phyloP scores from a whole-genome alignment of 2,329 filamentous ascomycete genomes.

The Colletotrichum sp. region DNA sequence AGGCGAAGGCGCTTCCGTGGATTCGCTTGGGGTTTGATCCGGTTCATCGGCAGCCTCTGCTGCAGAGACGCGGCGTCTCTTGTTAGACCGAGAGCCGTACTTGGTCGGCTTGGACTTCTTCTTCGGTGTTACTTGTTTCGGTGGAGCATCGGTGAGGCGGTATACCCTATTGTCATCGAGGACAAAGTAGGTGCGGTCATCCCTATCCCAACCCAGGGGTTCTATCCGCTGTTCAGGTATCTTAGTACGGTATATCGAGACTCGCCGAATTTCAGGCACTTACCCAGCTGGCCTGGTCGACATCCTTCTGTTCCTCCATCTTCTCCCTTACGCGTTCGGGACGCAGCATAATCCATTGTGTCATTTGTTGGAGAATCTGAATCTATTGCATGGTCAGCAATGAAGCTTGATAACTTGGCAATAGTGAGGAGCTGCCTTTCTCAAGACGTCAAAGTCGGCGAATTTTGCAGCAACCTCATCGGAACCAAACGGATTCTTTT shows the following conservation, averaged over 20 bases:
- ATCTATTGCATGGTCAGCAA: slow-evolving; percentile 49
- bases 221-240: slow-evolving; percentile 67
- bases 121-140: slow-evolving; percentile 64
- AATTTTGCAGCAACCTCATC: slow-evolving; percentile 78
- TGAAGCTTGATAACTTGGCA: not conserved
- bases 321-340: slow-evolving; percentile 85
- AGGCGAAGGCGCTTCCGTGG: slow-evolving; percentile 28
- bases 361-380: slow-evolving; percentile 83
- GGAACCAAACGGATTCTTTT: slow-evolving; percentile 83
- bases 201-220: slow-evolving; percentile 84
- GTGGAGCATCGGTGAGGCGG: slow-evolving; percentile 77
- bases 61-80: slow-evolving; percentile 68
- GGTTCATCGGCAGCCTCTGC: slow-evolving; percentile 42
- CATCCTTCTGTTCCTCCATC: slow-evolving; percentile 82
- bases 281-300: slow-evolving; percentile 85
- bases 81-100: slow-evolving; percentile 68
- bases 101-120: slow-evolving; percentile 71
- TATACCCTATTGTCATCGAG: slow-evolving; percentile 95
- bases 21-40: slow-evolving; percentile 25
- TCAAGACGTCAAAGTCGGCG: slow-evolving; percentile 79
- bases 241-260: not conserved
- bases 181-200: slow-evolving; percentile 87
- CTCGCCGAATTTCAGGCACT: slow-evolving; percentile 31
- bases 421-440: slow-evolving; percentile 61
- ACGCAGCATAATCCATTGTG: slow-evolving; percentile 86